Evolutionary conservation across 306 rosid species (phyloP), one percentile per base, ranked within the genome.

Genomic region (Cicer pinnatifidum): DNA sequence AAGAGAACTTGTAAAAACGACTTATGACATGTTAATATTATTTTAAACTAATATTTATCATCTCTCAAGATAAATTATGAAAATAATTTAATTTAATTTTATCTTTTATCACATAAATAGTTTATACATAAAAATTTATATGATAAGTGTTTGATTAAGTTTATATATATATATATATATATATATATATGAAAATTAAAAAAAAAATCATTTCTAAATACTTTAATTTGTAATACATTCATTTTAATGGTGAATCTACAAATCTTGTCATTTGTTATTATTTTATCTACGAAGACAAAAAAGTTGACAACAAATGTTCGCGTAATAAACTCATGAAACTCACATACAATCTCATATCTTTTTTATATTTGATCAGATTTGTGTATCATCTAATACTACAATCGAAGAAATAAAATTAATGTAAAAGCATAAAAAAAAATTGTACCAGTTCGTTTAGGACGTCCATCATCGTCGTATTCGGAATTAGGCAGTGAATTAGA

Each of bases 381-480:
- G 1, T 4, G 20, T 16, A 41, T 41, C 9, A 17, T 16, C 41
- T 6, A 11, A 44, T 43, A 10, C 10, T 43, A 17, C 10, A 11
- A 19, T 47, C 33, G 40, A 45, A 66, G 19, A 19, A 57, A 46
- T 1, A 9, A 19, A 44, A 43, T 48, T 3, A 48, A 45, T 13
- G 8, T 40, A 5, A 48, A 73, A 53, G 1, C 6, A 12, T 46
- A 46, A 28, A 11, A 40, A 1, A 9, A 23, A 15, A 4, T 1
- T 7, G 16, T 67, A 82, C 91, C 88, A 0, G 85, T 85, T 59
- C 91, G 75, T 76, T 83, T 83, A 6, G 71, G 68, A 72, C 57
- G 90, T 3, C 84, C 86, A 71, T 87, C 88, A 8, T 87, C 90
- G 0, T 87, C 90, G 48, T 0, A 61, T 19, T 53, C 11, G 71